Evolutionary conservation across 768 basidiomycete genomes (phyloP), one percentile per base, ranked within the genome.

Genomic region (Cystofilobasidium capitatum): DNA sequence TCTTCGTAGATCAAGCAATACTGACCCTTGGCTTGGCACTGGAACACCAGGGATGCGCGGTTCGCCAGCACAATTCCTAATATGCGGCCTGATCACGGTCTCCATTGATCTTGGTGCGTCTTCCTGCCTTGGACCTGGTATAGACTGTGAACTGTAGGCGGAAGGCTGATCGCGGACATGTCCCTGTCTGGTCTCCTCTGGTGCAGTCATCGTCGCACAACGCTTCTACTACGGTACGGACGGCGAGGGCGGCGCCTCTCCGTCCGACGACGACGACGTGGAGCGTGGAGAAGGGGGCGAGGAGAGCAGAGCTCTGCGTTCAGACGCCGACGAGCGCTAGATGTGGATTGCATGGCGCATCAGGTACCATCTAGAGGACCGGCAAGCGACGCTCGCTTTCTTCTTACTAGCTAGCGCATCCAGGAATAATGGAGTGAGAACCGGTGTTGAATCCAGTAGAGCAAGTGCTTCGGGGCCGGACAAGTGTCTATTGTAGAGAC

Each of bases 51-150:
- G 54, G 37, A n/a, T 67, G 35, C 42, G 59, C 35, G 51, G 29
- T 17, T 24, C 40, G 0, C 67, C 67, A 0, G 47, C 54, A 20
- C 67, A 69, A 36, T 69, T 69, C 33, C 58, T 63, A 22, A 69
- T 69, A 2, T 69, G 67, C 42, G 62, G 55, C 1, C 42, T 69
- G 16, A 37, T 69, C 26, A 69, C 67, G n/a, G 62, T 69, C 16
- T 24, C 67, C 3, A 58, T 69, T 12, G 67, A 69, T 16, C 51
- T 33, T 13, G 55, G 66, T 68, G 2, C 49, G 60, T 51, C 14
- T 16, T 37, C 36, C 35, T 26, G 22, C 16, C 31, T 33, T 31
- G 17, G 12, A 17, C 60, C 45, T 49, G n/a, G n/a, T n/a, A n/a
- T n/a, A n/a, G n/a, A n/a, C n/a, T n/a, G n/a, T n/a, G n/a, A n/a